phyloP scores from a whole-genome alignment of 1,284 basidiomycete genomes.

The Mycosarcoma mackinlayi region DNA sequence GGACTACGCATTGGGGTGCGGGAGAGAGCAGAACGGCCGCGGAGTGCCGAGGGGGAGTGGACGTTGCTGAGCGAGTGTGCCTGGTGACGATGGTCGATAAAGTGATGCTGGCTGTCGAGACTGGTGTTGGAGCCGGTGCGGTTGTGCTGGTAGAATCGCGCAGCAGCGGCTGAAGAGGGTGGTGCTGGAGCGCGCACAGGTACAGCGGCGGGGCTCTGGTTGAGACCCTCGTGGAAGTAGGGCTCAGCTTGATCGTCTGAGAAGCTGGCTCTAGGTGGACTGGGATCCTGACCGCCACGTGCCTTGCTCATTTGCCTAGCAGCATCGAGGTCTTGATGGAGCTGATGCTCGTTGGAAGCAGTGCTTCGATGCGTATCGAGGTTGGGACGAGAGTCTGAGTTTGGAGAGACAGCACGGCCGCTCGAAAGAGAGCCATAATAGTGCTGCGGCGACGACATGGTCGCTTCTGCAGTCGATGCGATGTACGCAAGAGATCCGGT shows the following conservation, averaged over 20 bases:
- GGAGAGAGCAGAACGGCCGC: slow-evolving; percentile 35
- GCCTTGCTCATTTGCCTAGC: slow-evolving; percentile 66
- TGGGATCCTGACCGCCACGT: slow-evolving; percentile 35
- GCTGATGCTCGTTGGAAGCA: slow-evolving; percentile 49
- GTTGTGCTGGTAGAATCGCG: slow-evolving; percentile 64
- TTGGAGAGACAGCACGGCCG: slow-evolving; percentile 41
- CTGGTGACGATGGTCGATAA: slow-evolving; percentile 67
- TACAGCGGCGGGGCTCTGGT: slow-evolving; percentile 29
- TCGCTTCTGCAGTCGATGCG: no score
- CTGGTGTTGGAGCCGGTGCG: slow-evolving; percentile 62
- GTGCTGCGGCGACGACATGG: slow-evolving; percentile 47
- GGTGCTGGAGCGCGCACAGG: slow-evolving; percentile 31
- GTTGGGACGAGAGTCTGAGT: slow-evolving; percentile 10
- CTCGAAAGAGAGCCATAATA: slow-evolving; percentile 40
- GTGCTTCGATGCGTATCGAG: slow-evolving; percentile 15
- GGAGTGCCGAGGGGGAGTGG: slow-evolving; percentile 53
- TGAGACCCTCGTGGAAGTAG: slow-evolving; percentile 43
- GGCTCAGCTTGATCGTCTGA: slow-evolving; percentile 43
- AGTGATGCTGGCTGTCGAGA: slow-evolving; percentile 65
- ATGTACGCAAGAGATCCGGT: no score
- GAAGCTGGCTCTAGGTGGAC: slow-evolving; percentile 36
- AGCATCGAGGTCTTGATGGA: slow-evolving; percentile 65
- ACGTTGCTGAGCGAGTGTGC: slow-evolving; percentile 60
- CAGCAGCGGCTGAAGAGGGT: slow-evolving; percentile 35
- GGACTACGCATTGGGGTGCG: slow-evolving; percentile 44